Conservation (phyloP, 2,329 filamentous ascomycete species). For the Bipolaris oryzae region DNA sequence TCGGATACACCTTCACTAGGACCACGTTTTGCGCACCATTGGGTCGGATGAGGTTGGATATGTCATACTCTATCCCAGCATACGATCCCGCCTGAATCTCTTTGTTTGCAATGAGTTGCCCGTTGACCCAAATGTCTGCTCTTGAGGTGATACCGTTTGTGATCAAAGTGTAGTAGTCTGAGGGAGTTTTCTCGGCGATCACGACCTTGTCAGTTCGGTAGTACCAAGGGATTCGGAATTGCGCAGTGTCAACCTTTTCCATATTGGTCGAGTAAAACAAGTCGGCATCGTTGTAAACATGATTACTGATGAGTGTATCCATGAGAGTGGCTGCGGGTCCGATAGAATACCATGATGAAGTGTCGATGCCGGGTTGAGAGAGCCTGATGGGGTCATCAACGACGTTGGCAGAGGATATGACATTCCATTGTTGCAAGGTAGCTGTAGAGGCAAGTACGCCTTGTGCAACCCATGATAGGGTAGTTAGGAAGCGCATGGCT, state of each 20-base stretch:
- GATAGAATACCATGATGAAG: slow-evolving; percentile 59
- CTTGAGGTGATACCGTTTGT: slow-evolving; percentile 66
- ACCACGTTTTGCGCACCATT: slow-evolving; percentile 60
- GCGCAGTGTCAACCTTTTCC: slow-evolving; percentile 51
- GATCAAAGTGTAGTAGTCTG: slow-evolving; percentile 58
- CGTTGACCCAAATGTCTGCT: slow-evolving; percentile 67
- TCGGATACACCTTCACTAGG: slow-evolving; percentile 62
- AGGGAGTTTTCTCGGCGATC: slow-evolving; percentile 7
- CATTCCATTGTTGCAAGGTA: neutral
- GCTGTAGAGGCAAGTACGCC: neutral
- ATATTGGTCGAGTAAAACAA: slow-evolving; percentile 64
- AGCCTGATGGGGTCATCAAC: slow-evolving; percentile 21
- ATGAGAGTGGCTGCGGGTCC: slow-evolving; percentile 61
- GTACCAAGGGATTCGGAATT: slow-evolving; percentile 63
- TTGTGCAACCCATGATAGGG: neutral
- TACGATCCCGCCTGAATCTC: slow-evolving; percentile 62
- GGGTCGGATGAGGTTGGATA: slow-evolving; percentile 52
- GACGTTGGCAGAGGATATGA: slow-evolving; percentile 23
- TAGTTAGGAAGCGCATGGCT: neutral
- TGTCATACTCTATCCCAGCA: slow-evolving; percentile 61
- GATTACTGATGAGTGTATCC: slow-evolving; percentile 61
- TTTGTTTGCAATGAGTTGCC: slow-evolving; percentile 57
- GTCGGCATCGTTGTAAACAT: slow-evolving; percentile 59
- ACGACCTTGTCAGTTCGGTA: slow-evolving; percentile 62
- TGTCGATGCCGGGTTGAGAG: slow-evolving; percentile 45